Conservation (phyloP, 192 early-diverging fungal species). For the Entomortierella parvispora region DNA sequence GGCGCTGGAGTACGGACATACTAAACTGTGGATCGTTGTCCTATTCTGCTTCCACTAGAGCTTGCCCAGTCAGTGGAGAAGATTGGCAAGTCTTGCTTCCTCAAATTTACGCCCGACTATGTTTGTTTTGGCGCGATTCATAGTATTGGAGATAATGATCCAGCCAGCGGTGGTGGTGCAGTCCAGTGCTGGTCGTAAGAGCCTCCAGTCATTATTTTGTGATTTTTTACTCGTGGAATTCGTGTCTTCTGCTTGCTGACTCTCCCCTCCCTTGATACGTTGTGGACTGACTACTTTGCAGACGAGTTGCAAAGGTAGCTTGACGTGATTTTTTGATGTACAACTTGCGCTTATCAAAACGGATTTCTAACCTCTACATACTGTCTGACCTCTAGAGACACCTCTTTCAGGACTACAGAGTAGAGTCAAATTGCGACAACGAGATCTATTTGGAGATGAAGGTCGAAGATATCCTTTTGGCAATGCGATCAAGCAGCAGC, state of each 20-base stretch:
- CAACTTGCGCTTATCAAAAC: not conserved
- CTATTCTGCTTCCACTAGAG: slow-evolving; percentile 46
- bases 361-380: not conserved
- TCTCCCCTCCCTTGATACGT: not conserved
- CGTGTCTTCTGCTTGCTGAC: not conserved
- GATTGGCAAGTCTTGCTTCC: slow-evolving; percentile 71
- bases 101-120: slow-evolving; percentile 70
- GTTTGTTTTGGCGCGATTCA: slow-evolving; percentile 64
- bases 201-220: too few species aligned
- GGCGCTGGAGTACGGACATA: not conserved
- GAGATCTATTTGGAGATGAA: slow-evolving; percentile 79
- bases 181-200: slow-evolving; percentile 80
- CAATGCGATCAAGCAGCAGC: slow-evolving; percentile 68
- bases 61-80: slow-evolving; percentile 75
- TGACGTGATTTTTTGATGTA: too few species aligned
- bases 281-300: not conserved
- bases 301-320: slow-evolving; percentile 21
- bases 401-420: slow-evolving; percentile 75
- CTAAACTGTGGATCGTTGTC: not conserved
- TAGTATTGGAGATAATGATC: slow-evolving; percentile 66
- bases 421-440: slow-evolving; percentile 71
- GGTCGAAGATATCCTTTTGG: slow-evolving; percentile 72
- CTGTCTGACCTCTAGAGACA: slow-evolving; percentile 46
- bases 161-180: slow-evolving; percentile 56
- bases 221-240: slow-evolving; percentile 4